Conservation (phyloP, 2,329 filamentous ascomycete species). For the Immersiporthe knoxdaviesiana region DNA sequence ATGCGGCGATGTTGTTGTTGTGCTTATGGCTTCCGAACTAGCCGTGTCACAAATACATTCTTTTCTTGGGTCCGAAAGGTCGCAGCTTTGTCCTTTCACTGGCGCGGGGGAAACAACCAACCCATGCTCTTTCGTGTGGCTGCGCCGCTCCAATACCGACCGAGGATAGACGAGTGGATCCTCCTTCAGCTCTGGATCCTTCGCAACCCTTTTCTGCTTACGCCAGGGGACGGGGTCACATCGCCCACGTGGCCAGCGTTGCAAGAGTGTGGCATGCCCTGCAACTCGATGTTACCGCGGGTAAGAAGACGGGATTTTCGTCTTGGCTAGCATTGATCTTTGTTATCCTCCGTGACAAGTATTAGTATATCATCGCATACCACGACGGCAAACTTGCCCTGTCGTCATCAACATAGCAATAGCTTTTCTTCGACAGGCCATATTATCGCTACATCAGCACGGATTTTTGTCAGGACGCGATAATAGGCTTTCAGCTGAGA, state of each 20-base stretch:
- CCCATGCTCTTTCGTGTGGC: not conserved
- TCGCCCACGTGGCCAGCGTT: not conserved
- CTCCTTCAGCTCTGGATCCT: slow-evolving; percentile 5
- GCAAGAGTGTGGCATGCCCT: not conserved
- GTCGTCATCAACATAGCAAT: not conserved
- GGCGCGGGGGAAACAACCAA: too few relatives aligned
- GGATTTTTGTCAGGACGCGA: too few relatives aligned
- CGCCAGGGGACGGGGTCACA: not conserved
- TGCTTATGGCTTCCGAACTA: not conserved
- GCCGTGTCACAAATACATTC: not conserved
- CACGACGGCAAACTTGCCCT: not conserved
- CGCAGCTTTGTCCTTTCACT: not conserved
- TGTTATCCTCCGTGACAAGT: too few relatives aligned
- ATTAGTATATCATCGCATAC: not conserved
- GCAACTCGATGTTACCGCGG: not conserved
- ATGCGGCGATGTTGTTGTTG: not conserved
- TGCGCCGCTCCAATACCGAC: slow-evolving; percentile 5
- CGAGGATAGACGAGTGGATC: not conserved
- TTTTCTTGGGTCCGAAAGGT: not conserved
- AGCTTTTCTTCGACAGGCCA: too few relatives aligned
- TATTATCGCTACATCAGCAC: too few relatives aligned
- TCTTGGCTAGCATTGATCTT: too few relatives aligned
- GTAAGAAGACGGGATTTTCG: not conserved
- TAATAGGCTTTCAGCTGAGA: too few relatives aligned
- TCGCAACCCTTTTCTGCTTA: not conserved